phyloP scores from a whole-genome alignment of 2,329 filamentous ascomycete genomes.

The Gaeumannomyces sp. region DNA sequence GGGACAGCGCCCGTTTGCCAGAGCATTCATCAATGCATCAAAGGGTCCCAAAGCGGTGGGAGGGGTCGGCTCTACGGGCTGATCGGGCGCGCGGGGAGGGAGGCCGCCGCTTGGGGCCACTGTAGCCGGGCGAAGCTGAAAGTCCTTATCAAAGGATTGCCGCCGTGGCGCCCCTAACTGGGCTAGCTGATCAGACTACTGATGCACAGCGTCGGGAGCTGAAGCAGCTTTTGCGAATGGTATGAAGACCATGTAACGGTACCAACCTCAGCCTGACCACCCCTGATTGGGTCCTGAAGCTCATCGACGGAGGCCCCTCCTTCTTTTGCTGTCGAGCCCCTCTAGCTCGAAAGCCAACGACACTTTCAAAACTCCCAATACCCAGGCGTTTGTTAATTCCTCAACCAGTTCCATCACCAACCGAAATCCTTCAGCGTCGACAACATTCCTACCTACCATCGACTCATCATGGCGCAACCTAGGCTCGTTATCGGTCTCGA shows the following conservation, averaged over 20 bases:
- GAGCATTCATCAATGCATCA: too few species aligned
- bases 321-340: not conserved
- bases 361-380: not conserved
- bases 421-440: not conserved
- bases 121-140: not conserved
- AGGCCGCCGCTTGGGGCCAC: too few species aligned
- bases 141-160: not conserved
- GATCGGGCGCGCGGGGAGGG: too few species aligned
- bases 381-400: not conserved
- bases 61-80: too few species aligned
- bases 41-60: too few species aligned
- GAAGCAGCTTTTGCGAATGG: not conserved
- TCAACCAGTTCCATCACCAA: not conserved
- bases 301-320: not conserved
- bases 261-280: not conserved
- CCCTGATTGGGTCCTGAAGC: not conserved
- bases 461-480: not conserved
- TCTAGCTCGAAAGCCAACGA: not conserved
- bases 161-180: not conserved
- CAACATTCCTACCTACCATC: not conserved
- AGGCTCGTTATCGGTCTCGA: constrained; percentile 15
- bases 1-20: too few species aligned
- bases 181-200: not conserved
- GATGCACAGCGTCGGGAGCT: not conserved
- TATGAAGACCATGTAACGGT: not conserved